These are phyloP conservation scores for Tephrocybe sp. DNA, from an alignment of 768 basidiomycete genomes.

Conservation along the genomic window DNA sequence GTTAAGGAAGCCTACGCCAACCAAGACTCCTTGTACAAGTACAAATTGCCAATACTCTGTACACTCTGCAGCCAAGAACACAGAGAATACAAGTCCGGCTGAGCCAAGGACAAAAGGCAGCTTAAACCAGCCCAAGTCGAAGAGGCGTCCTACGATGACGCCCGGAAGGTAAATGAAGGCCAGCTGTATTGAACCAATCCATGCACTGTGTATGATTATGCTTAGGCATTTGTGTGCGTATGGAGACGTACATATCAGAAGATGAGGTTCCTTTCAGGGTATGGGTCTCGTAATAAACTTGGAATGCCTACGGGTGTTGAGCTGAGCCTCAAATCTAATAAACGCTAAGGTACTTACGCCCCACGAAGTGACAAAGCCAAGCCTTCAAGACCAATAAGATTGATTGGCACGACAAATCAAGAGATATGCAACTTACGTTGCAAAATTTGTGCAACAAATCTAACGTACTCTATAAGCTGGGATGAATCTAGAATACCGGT, in stretches of 20 bases:
- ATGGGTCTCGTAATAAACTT: constrained; percentile 54
- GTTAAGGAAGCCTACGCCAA: constrained; percentile 41
- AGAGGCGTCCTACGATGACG: constrained; percentile 52
- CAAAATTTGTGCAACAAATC: not conserved
- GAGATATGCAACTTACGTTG: not conserved
- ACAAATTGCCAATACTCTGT: constrained; percentile 66
- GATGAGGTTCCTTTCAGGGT: constrained; percentile 38
- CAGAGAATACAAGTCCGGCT: constrained; percentile 42
- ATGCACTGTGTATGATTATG: constrained; percentile 1
- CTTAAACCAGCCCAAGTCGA: constrained; percentile 60
- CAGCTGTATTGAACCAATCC: constrained; percentile 12
- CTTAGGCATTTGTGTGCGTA: not conserved
- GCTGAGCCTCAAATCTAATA: no score
- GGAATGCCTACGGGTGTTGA: no score
- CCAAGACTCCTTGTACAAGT: constrained; percentile 59
- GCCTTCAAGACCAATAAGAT: not conserved
- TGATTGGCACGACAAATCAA: no score
- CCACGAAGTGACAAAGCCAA: not conserved
- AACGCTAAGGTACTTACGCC: not conserved
- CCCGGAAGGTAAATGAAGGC: constrained; percentile 49
- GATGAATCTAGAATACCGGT: not conserved
- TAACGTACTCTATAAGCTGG: not conserved
- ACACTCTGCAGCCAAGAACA: constrained; percentile 59
- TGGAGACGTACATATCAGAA: constrained; percentile 4
- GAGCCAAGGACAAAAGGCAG: constrained; percentile 43